Evolutionary conservation across 208 protist genomes (phyloP).

Genomic region (Leishmania aethiopica): DNA sequence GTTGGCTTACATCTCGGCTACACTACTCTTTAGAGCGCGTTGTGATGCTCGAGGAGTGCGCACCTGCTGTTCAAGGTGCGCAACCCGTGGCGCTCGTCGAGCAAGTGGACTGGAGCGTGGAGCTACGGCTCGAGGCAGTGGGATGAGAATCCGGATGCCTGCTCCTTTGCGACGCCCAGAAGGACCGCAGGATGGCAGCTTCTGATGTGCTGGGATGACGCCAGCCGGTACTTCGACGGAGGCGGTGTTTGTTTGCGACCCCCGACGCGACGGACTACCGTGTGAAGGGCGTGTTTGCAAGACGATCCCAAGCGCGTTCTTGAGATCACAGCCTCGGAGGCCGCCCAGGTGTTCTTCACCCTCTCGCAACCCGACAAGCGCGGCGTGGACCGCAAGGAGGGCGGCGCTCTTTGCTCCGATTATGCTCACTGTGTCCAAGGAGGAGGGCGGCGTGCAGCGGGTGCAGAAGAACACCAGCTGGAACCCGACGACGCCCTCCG

Average conservation of each 20-base stretch:
- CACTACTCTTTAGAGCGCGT: conserved; percentile 48
- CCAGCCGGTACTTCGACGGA: conserved; percentile 67
- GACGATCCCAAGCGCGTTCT: conserved; percentile 48
- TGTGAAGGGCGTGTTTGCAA: conserved; percentile 57
- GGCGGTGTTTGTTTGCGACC: conserved; percentile 46
- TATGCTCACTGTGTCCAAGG: conserved; percentile 53
- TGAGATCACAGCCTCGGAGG: conserved; percentile 42
- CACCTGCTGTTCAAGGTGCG: conserved; percentile 48
- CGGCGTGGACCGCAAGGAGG: conserved; percentile 27
- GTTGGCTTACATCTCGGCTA: conserved; percentile 36
- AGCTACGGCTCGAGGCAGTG: conserved; percentile 21
- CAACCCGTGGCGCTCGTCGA: conserved; percentile 33
- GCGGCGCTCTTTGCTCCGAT: conserved; percentile 45
- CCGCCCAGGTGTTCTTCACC: conserved; percentile 39
- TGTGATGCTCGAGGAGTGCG: conserved; percentile 15
- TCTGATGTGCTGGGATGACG: conserved; percentile 62
- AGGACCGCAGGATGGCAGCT: conserved; percentile 27
- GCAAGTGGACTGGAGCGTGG: conserved; percentile 36
- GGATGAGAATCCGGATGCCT: conserved; percentile 26
- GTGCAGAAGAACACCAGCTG: conserved; percentile 37
- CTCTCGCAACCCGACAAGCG: conserved; percentile 81
- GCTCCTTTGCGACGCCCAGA: conserved; percentile 10
- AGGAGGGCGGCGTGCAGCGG: conserved; percentile 23
- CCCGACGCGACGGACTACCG: conserved; percentile 46
- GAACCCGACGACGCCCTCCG: conserved; percentile 35